Conservation (phyloP, 2,329 filamentous ascomycete genomes). For the Cladosporium austrohemisphaericum region DNA sequence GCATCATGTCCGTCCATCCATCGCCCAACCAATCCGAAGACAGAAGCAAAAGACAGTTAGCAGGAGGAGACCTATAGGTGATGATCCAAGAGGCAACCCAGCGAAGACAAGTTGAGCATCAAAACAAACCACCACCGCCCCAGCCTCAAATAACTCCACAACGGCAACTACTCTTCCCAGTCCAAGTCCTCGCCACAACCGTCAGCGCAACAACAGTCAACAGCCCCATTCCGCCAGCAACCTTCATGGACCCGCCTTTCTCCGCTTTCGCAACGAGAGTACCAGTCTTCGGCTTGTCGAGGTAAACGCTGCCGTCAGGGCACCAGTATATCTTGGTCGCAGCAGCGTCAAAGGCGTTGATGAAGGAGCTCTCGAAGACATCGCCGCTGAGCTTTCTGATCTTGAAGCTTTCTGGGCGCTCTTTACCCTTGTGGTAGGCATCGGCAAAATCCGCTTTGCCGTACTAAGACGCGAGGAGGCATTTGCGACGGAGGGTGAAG, state of each 20-base stretch:
- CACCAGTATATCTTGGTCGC: slow-evolving; percentile 6
- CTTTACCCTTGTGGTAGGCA: background rate
- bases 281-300: slow-evolving; percentile 4
- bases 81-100: too few species aligned
- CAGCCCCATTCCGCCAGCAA: slow-evolving; percentile 8
- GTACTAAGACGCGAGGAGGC: slow-evolving; percentile 4
- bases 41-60: too few species aligned
- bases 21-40: too few species aligned
- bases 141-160: slow-evolving; percentile 12
- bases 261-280: background rate
- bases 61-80: too few species aligned
- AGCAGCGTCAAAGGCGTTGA: background rate
- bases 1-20: too few species aligned
- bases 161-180: slow-evolving; percentile 1
- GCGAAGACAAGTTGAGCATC: too few species aligned
- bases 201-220: slow-evolving; percentile 8
- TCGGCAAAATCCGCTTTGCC: background rate
- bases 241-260: background rate
- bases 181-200: slow-evolving; percentile 12
- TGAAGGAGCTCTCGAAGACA: slow-evolving; percentile 7
- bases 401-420: background rate
- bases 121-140: too few species aligned
- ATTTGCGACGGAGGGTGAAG: slow-evolving; percentile 9
- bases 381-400: background rate
- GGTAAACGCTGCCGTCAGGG: slow-evolving; percentile 8